Percentiles rank a stretch among this genome's conserved stretches.
Evolutionary conservation across 169 alveolate species (phyloP).

Genomic region (Eimeria necatrix): DNA sequence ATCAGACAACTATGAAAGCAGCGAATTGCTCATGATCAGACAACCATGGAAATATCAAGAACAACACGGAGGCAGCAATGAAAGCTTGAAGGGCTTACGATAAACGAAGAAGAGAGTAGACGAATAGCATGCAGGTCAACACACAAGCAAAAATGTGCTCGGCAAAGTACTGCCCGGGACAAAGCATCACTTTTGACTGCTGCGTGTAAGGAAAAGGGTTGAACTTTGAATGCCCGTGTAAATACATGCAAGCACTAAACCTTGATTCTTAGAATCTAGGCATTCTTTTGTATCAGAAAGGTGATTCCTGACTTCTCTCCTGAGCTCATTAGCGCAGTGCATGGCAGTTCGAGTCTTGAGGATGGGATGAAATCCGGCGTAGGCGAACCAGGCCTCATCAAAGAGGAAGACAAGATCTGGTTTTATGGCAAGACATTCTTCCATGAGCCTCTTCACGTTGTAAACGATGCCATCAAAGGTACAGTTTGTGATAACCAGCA

Average conservation of each 20-base stretch:
- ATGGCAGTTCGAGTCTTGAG: constrained; percentile 85
- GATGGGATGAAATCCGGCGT: constrained; percentile 86
- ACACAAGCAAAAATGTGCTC: no score
- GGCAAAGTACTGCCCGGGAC: no score
- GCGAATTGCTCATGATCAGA: neutral
- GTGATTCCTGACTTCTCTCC: constrained; percentile 64
- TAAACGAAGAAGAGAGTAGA: no score
- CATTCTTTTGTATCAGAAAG: neutral
- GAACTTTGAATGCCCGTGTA: neutral
- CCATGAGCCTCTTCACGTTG: constrained; percentile 85
- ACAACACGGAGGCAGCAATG: neutral
- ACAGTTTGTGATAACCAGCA: constrained; percentile 84
- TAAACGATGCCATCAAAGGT: constrained; percentile 87
- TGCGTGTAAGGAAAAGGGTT: neutral
- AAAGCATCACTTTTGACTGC: no score
- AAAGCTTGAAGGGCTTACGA: neutral
- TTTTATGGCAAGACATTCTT: constrained; percentile 85
- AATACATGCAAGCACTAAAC: neutral
- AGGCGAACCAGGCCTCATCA: constrained; percentile 88
- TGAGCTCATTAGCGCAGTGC: constrained; percentile 84
- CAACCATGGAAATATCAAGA: neutral
- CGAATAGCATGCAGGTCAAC: no score
- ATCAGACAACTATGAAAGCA: neutral
- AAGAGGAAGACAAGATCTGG: constrained; percentile 85
- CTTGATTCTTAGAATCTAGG: neutral